Evolutionary conservation across 768 basidiomycete species (phyloP).

Genomic region (Phylloporus scabripes): DNA sequence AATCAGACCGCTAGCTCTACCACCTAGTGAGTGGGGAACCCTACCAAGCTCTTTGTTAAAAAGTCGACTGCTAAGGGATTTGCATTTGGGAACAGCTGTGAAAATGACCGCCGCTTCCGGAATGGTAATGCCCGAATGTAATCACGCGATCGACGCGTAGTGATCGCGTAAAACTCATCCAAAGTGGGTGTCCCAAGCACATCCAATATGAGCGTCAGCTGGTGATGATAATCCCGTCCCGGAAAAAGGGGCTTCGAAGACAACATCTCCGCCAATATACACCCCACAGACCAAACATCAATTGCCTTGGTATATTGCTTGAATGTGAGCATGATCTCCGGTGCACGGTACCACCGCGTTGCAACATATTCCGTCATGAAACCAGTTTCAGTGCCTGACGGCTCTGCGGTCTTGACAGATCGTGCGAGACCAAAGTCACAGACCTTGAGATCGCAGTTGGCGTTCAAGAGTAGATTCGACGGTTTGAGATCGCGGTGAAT

Average conservation of each 20-base stretch:
- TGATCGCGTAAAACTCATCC: constrained; percentile 98
- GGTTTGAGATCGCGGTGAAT: constrained; percentile 97
- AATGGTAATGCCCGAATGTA: constrained; percentile 95
- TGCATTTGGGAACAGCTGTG: constrained; percentile 85
- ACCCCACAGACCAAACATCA: constrained; percentile 84
- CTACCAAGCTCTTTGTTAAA: constrained; percentile 77
- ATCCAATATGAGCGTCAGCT: constrained; percentile 91
- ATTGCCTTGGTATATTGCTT: constrained; percentile 98
- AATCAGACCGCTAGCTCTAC: not conserved
- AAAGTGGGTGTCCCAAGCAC: constrained; percentile 95
- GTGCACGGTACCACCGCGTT: constrained; percentile 97
- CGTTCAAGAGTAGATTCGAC: constrained; percentile 94
- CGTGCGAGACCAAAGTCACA: constrained; percentile 94
- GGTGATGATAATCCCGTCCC: constrained; percentile 94
- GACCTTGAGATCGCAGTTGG: constrained; percentile 94
- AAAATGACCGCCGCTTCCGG: constrained; percentile 79
- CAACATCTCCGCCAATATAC: constrained; percentile 95
- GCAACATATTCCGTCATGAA: constrained; percentile 99
- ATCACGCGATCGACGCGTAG: constrained; percentile 84
- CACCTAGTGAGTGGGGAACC: not conserved
- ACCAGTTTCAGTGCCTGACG: constrained; percentile 75
- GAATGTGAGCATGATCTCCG: constrained; percentile 99
- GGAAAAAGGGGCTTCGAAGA: constrained; percentile 95
- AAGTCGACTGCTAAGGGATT: constrained; percentile 72
- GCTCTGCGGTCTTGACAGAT: constrained; percentile 82